Evolutionary conservation across 257 asterid genomes (phyloP).

Genomic region (Nyctanthes arbortristis): DNA sequence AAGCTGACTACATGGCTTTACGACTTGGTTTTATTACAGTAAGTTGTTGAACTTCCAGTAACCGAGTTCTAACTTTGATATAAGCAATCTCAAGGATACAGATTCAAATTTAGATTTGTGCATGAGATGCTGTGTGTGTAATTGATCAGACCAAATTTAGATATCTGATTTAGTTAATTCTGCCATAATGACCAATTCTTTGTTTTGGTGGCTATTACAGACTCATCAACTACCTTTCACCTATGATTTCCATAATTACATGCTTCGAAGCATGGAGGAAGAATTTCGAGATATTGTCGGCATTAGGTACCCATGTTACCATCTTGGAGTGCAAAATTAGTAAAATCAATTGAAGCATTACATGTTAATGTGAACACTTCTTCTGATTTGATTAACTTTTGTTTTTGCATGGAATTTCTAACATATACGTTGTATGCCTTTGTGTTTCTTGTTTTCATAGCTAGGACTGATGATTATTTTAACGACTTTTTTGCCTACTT

Average conservation of each 20-base stretch:
- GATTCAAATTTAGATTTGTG: background rate
- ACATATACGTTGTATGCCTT: background rate
- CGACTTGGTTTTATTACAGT: constrained; percentile 83
- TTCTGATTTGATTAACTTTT: background rate
- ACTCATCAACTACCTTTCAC: constrained; percentile 83
- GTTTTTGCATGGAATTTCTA: background rate
- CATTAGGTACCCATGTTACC: constrained; percentile 56
- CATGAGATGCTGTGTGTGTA: constrained; percentile 1
- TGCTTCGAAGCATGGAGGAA: constrained; percentile 97
- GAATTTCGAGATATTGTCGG: constrained; percentile 97
- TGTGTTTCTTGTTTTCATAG: background rate
- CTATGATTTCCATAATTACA: constrained; percentile 88
- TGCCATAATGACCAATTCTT: constrained; percentile 3
- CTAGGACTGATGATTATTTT: too few species aligned
- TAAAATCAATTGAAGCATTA: background rate
- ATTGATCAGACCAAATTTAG: background rate
- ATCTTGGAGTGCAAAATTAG: constrained; percentile 15
- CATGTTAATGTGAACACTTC: background rate
- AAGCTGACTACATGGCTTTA: constrained; percentile 92
- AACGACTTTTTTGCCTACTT: background rate
- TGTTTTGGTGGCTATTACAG: constrained; percentile 45
- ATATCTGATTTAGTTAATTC: background rate
- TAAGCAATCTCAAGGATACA: background rate
- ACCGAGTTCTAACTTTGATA: background rate
- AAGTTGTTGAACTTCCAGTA: constrained; percentile 30